Percentiles rank a stretch among this genome's conserved stretches.
These are phyloP conservation scores for Xanthoconium stramineum DNA, from an alignment of 768 basidiomycete species.

Conservation along the genomic window DNA sequence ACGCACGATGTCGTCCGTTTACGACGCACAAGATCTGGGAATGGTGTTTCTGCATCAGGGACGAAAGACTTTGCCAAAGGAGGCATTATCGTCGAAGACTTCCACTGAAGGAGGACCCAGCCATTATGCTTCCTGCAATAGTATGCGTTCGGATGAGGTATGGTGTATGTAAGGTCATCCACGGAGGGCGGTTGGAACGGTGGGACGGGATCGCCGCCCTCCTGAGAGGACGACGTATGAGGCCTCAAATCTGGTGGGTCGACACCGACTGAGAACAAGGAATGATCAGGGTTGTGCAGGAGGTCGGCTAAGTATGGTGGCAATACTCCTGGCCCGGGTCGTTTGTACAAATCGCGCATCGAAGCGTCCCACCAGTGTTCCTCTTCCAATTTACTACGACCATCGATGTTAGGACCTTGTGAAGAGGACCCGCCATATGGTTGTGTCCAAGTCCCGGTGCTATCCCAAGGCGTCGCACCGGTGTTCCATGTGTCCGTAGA, in stretches of 20 bases:
- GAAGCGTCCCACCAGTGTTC: constrained; percentile 65
- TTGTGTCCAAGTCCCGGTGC: constrained; percentile 21
- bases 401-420: constrained; percentile 50
- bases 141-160: constrained; percentile 81
- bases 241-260: constrained; percentile 33
- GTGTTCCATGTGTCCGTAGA: constrained; percentile 22
- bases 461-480: constrained; percentile 25
- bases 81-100: constrained; percentile 57
- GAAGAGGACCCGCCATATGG: constrained; percentile 19
- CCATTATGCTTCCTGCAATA: constrained; percentile 81
- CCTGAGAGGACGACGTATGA: constrained; percentile 14
- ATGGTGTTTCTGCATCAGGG: constrained; percentile 36
- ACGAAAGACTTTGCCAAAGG: constrained; percentile 57
- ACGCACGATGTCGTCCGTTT: constrained; percentile 51
- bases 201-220: constrained; percentile 16
- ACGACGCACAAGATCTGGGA: constrained; percentile 57
- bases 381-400: constrained; percentile 60
- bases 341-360: constrained; percentile 39
- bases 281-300: constrained; percentile 71
- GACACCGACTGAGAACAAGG: constrained; percentile 59
- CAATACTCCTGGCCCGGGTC: constrained; percentile 71
- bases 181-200: constrained; percentile 43
- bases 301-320: constrained; percentile 64
- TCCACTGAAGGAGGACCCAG: constrained; percentile 76
- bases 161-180: constrained; percentile 62